Percentiles rank a stretch among this genome's conserved stretches.
Evolutionary conservation across 257 asterid genomes (phyloP).

Genomic region (Lycium barbarum): DNA sequence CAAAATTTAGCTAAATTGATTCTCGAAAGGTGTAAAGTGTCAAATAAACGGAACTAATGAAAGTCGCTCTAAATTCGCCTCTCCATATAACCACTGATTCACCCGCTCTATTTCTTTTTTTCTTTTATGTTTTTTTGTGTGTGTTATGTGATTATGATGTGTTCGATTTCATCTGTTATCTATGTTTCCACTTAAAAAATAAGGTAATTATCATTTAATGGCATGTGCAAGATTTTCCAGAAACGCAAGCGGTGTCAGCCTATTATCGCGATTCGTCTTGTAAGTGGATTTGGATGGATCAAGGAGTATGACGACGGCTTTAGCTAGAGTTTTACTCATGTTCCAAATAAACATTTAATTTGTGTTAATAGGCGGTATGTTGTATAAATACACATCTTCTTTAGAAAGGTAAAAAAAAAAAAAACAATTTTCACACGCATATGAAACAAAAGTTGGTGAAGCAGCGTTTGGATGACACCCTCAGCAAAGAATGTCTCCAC

Average conservation of each 20-base stretch:
- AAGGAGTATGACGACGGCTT: background rate
- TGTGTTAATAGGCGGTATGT: background rate
- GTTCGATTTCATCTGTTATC: background rate
- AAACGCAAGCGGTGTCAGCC: background rate
- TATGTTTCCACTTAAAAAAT: background rate
- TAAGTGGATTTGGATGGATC: background rate
- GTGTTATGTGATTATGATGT: background rate
- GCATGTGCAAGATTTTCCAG: background rate
- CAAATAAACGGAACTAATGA: no score
- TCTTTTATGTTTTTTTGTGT: background rate
- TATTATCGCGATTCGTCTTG: background rate
- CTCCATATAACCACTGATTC: background rate
- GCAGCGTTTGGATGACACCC: no score
- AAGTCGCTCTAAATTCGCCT: no score
- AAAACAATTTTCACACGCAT: no score
- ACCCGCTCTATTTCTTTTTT: no score
- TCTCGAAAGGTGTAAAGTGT: no score
- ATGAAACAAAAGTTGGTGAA: no score
- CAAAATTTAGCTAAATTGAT: no score
- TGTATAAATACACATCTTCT: background rate
- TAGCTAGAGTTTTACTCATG: background rate
- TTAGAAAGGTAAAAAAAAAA: no score
- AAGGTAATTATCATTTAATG: background rate
- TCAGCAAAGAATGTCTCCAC: no score
- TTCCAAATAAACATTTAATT: background rate